phyloP scores from a whole-genome alignment of 371 early-diverging fungal genomes.

The Zopfochytrium polystomum region DNA sequence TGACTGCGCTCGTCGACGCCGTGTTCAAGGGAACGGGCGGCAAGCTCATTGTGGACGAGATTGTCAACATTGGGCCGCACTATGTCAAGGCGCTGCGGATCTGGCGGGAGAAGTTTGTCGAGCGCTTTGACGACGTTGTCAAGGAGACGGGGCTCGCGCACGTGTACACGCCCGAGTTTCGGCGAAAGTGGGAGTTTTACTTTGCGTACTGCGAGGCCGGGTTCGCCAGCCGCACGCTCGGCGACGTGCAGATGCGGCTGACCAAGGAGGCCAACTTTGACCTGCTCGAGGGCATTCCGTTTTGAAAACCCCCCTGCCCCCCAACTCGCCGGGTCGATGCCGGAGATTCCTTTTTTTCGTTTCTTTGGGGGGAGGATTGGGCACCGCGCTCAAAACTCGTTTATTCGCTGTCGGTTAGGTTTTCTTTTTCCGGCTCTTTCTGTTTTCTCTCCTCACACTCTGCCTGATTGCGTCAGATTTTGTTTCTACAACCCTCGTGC shows the following conservation, averaged over 20 bases:
- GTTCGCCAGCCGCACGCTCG: slow-evolving; percentile 61
- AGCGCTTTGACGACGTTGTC: slow-evolving; percentile 44
- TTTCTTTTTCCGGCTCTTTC: no score
- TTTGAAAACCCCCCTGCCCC: no score
- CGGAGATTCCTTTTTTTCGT: no score
- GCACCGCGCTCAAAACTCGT: no score
- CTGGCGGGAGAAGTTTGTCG: slow-evolving; percentile 60
- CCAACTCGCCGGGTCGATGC: no score
- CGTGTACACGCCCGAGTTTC: slow-evolving; percentile 49
- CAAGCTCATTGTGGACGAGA: slow-evolving; percentile 52
- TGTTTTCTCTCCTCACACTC: no score
- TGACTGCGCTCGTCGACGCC: slow-evolving; percentile 54
- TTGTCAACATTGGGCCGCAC: slow-evolving; percentile 63
- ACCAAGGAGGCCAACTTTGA: slow-evolving; percentile 34
- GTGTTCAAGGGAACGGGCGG: slow-evolving; percentile 51
- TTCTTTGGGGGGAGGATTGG: no score
- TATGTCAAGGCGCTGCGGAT: slow-evolving; percentile 62
- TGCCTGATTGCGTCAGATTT: no score
- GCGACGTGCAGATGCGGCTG: slow-evolving; percentile 53
- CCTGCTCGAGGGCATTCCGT: slow-evolving; percentile 39
- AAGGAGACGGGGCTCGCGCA: slow-evolving; percentile 26
- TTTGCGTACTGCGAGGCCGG: slow-evolving; percentile 75
- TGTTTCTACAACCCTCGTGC: no score
- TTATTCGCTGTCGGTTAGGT: no score
- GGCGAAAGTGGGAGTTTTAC: slow-evolving; percentile 58